phyloP scores from a whole-genome alignment of 2,329 filamentous ascomycete species.

The Tolypocladium sp. region DNA sequence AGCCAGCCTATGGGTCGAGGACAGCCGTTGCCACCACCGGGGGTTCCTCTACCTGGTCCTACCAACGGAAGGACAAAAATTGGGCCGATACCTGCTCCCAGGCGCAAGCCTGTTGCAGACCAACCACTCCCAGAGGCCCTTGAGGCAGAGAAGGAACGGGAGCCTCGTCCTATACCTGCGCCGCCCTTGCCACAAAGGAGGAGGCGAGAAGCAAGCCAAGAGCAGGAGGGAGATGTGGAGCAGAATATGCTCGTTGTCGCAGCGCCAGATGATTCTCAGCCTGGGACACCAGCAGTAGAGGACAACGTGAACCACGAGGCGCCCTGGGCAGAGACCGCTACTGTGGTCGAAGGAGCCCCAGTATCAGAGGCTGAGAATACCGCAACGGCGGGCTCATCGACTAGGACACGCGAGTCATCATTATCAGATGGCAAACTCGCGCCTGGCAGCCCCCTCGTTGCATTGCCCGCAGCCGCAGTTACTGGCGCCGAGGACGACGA shows the following conservation, averaged over 20 bases:
- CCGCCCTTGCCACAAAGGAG: slow-evolving; percentile 41
- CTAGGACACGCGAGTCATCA: neutral
- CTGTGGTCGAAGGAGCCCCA: neutral
- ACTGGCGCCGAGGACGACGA: slow-evolving; percentile 15
- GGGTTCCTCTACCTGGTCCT: slow-evolving; percentile 61
- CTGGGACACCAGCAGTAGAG: slow-evolving; percentile 38
- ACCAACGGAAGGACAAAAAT: slow-evolving; percentile 53
- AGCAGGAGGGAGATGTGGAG: slow-evolving; percentile 25
- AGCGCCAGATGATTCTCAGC: slow-evolving; percentile 54
- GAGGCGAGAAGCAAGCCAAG: slow-evolving; percentile 24
- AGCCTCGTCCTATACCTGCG: slow-evolving; percentile 12
- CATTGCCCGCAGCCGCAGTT: slow-evolving; percentile 6
- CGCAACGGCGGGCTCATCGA: neutral
- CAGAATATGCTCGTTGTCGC: slow-evolving; percentile 55
- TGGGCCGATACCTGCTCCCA: slow-evolving; percentile 47
- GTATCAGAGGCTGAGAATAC: slow-evolving; percentile 7
- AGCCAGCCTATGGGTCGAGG: slow-evolving; percentile 72
- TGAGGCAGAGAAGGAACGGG: slow-evolving; percentile 20
- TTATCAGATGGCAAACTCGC: neutral
- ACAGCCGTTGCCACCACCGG: slow-evolving; percentile 72
- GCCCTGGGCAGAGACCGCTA: slow-evolving; percentile 7
- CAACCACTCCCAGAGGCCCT: slow-evolving; percentile 9
- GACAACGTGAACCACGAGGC: slow-evolving; percentile 12
- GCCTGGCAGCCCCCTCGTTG: slow-evolving; percentile 6
- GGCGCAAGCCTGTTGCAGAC: slow-evolving; percentile 45